Base-by-base conservation (phyloP, 345 rosid genomes). In the Bruguiera gymnorhiza region DNA sequence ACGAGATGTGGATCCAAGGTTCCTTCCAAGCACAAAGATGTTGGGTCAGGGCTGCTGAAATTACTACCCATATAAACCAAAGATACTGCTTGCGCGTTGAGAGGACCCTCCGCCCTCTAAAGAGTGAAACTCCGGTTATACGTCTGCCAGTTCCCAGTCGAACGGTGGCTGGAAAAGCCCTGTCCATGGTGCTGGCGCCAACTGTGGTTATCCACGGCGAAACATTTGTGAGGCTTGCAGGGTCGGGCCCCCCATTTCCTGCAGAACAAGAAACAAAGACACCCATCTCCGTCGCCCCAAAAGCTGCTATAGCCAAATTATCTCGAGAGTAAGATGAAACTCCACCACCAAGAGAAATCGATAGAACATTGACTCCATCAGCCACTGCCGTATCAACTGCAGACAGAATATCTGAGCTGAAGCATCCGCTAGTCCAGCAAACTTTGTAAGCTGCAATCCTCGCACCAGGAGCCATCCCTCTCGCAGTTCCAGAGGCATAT, bases 401-500 rank as follows among this genome's bases (percentile, higher is more conserved):
- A 0, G 79, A 70, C 39, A 76, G 67, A 65, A 76, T 70, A 31
- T 76, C 79, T 9, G 79, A 70, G 50, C 79, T 76, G 71, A 76
- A 76, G 53, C 79, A 76, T 1, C 79, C 79, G 2, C 79, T 75
- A 2, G 68, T 39, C 75, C 79, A 76, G 64, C 79, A 76, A 60
- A 76, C 79, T 62, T 76, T 70, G 67, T 76, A 76, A 16, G 60
- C 75, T 24, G 79, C 71, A 24, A 76, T 60, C 46, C 79, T 76
- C 32, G 79, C 75, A 6, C 79, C 79, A 9, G 79, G 79, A 21
- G 75, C 63, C 79, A 76, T 76, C 57, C 79, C 79, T 71, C 79
- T 70, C 16, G 79, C 75, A n/a, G 75, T 70, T 62, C 79, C 79
- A 43, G 61, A 48, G 30, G 79, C 79, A 26, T 76, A 76, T 32